phyloP scores from a whole-genome alignment of 805 yeast species.

The Teunomyces funiuensis region DNA sequence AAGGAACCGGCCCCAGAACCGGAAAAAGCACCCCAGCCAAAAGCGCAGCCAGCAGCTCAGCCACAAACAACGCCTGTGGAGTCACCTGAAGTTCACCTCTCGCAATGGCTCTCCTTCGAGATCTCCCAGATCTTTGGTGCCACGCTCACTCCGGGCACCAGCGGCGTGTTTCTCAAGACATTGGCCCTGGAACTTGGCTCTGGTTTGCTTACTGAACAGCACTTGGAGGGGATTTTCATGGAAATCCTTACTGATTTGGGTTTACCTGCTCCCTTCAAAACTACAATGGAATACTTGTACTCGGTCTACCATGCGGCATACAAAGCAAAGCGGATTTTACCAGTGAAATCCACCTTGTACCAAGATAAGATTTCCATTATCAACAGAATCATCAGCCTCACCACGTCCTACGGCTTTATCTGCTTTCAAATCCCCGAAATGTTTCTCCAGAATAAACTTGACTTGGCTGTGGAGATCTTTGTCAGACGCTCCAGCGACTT shows the following conservation, averaged over 20 bases:
- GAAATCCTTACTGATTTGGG: conserved; percentile 59
- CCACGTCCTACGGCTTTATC: conserved; percentile 65
- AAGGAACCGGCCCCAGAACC: conserved; percentile 3
- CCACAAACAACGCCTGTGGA: neutral
- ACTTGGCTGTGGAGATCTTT: conserved; percentile 24
- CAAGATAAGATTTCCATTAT: conserved; percentile 40
- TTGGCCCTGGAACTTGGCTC: conserved; percentile 23
- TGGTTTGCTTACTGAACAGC: conserved; percentile 24
- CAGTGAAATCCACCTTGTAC: conserved; percentile 39
- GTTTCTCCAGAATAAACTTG: conserved; percentile 44
- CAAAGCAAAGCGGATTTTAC: conserved; percentile 42
- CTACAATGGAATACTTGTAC: conserved; percentile 50
- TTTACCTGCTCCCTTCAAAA: conserved; percentile 25
- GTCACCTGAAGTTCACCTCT: conserved; percentile 5
- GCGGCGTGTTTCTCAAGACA: conserved; percentile 22
- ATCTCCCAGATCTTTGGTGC: conserved; percentile 38
- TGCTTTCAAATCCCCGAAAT: conserved; percentile 69
- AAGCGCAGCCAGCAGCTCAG: neutral
- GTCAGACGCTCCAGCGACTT: conserved; percentile 19
- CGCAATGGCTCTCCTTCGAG: conserved; percentile 40
- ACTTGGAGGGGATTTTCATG: conserved; percentile 52
- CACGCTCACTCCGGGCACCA: conserved; percentile 16
- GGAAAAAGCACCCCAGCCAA: neutral
- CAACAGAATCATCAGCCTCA: conserved; percentile 48
- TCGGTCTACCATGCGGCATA: conserved; percentile 44